Base-by-base conservation (phyloP, 345 rosid genomes). In the Fremontodendron californicum region DNA sequence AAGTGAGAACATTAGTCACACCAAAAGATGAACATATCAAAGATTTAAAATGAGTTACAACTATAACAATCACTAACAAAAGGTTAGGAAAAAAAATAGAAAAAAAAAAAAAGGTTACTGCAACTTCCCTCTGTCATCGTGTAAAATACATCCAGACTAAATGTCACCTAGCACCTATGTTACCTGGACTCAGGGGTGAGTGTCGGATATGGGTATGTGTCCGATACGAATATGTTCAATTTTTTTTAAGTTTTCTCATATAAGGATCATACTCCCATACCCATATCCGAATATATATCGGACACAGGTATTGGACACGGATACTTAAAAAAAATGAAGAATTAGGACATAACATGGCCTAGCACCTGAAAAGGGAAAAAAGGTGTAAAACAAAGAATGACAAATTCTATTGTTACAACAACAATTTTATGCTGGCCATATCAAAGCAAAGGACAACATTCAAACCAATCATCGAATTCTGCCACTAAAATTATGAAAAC, bases 351-450 rank as follows among this genome's bases (percentile, higher is more conserved):
- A n/a, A n/a, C n/a, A n/a, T n/a, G n/a, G 33, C 76, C 19, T n/a
- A 25, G 27, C 27, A 12, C 51, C 71, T 25, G 31, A 54, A 61
- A 43, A 19, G 54, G 11, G 21, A 71, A 13, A 48, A 18, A 35
- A 37, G 2, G n/a, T 60, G 70, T 37, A 40, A 21, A n/a, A 25
- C n/a, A 76, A 74, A 71, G 35, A 83, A 81, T 77, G 45, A 63
- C 42, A 60, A 79, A 81, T 52, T 69, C 64, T 80, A 83, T 9
- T 52, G 78, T 80, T 83, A 83, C 83, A 82, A 82, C 85, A 85
- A 78, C 84, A 84, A 77, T 45, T 58, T 46, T 71, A 64, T 58
- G 78, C 77, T 49, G 61, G 68, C 77, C 48, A 45, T 35, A 35
- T 43, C 74, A 52, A 78, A 35, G 58, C 39, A 46, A 52, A 76